Percentiles rank a stretch among this genome's conserved stretches.
phyloP scores from a whole-genome alignment of 169 alveolate species.

The Eimeria maxima region DNA sequence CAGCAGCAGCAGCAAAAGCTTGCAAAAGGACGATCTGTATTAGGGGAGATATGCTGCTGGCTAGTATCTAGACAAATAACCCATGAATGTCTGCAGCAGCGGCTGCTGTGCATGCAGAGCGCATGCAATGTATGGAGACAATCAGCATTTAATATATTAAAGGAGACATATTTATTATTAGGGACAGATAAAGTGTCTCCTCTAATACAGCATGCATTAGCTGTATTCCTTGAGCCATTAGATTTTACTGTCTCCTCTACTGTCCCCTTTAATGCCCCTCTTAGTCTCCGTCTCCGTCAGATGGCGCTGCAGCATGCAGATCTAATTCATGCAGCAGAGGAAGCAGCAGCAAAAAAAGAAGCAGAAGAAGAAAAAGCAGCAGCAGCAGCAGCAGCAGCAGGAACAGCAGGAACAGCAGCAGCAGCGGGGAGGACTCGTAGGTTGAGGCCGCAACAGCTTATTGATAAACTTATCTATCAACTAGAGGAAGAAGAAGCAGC shows the following conservation, averaged over 20 bases:
- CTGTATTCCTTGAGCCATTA: constrained; percentile 57
- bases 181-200: constrained; percentile 66
- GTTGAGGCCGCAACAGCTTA: not conserved
- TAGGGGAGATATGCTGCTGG: constrained; percentile 82
- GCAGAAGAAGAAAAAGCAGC: not conserved
- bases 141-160: constrained; percentile 72
- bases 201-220: constrained; percentile 46
- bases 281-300: not conserved
- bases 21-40: not conserved
- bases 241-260: constrained; percentile 43
- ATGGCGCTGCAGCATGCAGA: constrained; percentile 76
- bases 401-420: not conserved
- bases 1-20: not conserved
- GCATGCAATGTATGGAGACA: constrained; percentile 80
- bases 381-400: constrained; percentile 23
- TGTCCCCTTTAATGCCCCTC: constrained; percentile 42
- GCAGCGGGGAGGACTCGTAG: not conserved
- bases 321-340: constrained; percentile 60
- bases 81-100: constrained; percentile 77
- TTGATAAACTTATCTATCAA: not conserved
- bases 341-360: not conserved
- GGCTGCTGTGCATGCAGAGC: constrained; percentile 83
- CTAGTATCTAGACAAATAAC: constrained; percentile 80
- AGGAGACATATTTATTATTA: constrained; percentile 43
- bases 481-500: constrained; percentile 68